Base-by-base conservation (phyloP, 148 eudicot species). In the Rheum nobile region DNA sequence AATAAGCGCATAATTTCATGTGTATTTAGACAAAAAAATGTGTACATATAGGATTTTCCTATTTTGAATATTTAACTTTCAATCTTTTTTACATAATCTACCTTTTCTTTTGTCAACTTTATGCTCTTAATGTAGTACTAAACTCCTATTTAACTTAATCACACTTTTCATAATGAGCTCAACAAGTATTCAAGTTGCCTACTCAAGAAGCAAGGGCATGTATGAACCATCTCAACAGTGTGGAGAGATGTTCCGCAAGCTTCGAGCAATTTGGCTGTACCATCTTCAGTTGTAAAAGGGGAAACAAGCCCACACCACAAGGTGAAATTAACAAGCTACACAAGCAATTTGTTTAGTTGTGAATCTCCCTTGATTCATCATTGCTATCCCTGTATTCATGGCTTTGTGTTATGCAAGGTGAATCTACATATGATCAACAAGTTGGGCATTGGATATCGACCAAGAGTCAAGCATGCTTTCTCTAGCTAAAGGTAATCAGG, bases 401-500 rank as follows among this genome's bases (percentile, higher is more conserved):
- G 6, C 13, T 78, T 79, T 73, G 47, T 17, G 17, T 72, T 22
- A 34, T 82, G 19, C 67, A 91, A 97, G 76, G 79, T 52, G 91
- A 88, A 65, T 87, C 83, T 71, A 63, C 77, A n/a, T 86, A 88
- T 68, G 86, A 86, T 21, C 88, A 84, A 42, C 77, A 76, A n/a
- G n/a, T n/a, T n/a, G n/a, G n/a, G n/a, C n/a, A n/a, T n/a, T n/a
- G n/a, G n/a, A n/a, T n/a, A n/a, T n/a, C n/a, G n/a, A n/a, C n/a
- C n/a, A n/a, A 84, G 86, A 85, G 77, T 77, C 85, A 46, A 75
- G 68, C 75, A 83, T 76, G 75, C 77, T 80, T 67, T 76, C 84
- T 1, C n/a, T n/a, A n/a, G n/a, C 87, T 88, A 46, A 93, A 93
- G 97, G 97, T 91, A n/a, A n/a, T n/a, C n/a, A 50, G 52, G n/a